Base-by-base conservation (phyloP, 805 yeast genomes). In the Candida orba region DNA sequence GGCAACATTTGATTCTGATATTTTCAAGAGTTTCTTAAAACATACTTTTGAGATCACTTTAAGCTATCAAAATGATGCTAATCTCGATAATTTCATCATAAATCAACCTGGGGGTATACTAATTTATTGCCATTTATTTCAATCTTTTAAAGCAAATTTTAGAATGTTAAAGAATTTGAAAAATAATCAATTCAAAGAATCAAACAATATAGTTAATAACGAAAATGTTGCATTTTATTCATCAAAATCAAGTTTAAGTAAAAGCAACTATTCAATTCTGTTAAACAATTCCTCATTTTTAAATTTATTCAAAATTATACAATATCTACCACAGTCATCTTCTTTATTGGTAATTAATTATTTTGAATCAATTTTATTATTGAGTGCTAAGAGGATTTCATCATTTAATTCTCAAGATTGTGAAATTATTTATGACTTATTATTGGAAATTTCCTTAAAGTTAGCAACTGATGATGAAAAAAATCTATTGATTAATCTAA, bases 1-100 rank as follows among this genome's bases (percentile, higher is more conserved):
- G 86, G 67, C 72, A 42, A 64, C 70, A 40, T 63, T 72, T 44
- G 83, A 78, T 48, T 66, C 77, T 43, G 81, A 78, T 51, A 63
- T 80, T 3, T 80, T 80, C 59, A 69, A 72, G 46, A 75, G 84
- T 1, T 81, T 81, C 49, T 63, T 79, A 39, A 72, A 81, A 46
- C 85, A 81, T 56, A 80, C 78, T 52, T 56, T 77, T 8, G 36
- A 41, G 1, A 20, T 18, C 3, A 29, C 42, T 8, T 20, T 45
- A 3, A 42, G 34, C n/a, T 39, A 39, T 42, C 45, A 42, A 23
- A 27, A 33, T 12, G 37, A 24, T 9, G 15, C 32, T 5, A 10
- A 33, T 20, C 4, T 22, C 32, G 2, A 20, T 7, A 8, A 32
- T 10, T 32, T 46, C 8, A 17, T 42, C 4, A n/a, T 34, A n/a